Evolutionary conservation across 495 filamentous ascomycete species (phyloP), one percentile per base, ranked within the genome.

Genomic region (Aspergillus hancockii): DNA sequence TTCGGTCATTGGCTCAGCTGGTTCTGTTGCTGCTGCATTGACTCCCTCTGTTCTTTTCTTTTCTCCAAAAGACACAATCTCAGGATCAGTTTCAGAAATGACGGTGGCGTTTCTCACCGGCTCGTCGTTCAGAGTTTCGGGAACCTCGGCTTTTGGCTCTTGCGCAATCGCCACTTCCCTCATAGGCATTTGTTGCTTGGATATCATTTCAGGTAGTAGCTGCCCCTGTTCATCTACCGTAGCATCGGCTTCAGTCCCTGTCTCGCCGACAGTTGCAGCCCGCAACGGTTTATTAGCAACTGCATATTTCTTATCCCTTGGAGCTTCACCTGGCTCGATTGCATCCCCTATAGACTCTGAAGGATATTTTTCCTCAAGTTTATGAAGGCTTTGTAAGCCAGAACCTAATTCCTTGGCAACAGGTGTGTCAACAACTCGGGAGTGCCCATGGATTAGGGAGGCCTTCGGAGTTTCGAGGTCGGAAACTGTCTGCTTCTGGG

Each of bases 351-450:
- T 14, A 21, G 38, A 0, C 53, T 38, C 31, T 5, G 49, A 36
- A 22, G 40, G 30, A n/a, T 7, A 18, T 22, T 49, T 49, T 4
- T 55, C 36, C 1, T 25, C 25, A 18, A 31, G 10, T 22, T 22
- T 5, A 8, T 47, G 1, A 47, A 23, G 43, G 19, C 8, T 23
- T 23, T 1, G 21, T 9, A 47, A 23, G 19, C 8, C 18, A 23
- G 8, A 8, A 47, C 13, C 21, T 47, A 14, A 10, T 1, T 0
- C 18, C 21, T 21, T 65, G 53, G 65, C 62, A 14, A 71, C 67
- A 60, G 71, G 69, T 8, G 67, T 63, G 59, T 69, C 71, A 8
- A 71, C 69, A 22, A 68, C 38, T 18, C 55, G 67, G 7, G 66
- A 62, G 43, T 69, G 70, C 0, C 65, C 72, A 13, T 52, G 40